Evolutionary conservation across 768 basidiomycete species (phyloP).

Genomic region (Xerocomus brunneocitrinus): DNA sequence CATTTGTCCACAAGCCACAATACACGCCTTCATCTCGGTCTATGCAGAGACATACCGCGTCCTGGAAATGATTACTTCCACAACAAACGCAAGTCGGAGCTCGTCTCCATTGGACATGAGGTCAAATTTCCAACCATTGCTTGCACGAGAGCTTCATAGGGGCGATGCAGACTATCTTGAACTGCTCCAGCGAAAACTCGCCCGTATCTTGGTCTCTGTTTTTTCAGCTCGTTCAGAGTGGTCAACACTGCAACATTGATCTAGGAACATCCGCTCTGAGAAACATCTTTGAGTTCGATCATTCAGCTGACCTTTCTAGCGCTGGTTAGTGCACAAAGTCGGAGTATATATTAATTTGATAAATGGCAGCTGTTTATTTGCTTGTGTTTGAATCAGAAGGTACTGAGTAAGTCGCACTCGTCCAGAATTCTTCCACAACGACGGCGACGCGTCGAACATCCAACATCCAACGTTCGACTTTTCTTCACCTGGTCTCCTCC

Average conservation of each 20-base stretch:
- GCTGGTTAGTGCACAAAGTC: conserved; percentile 91
- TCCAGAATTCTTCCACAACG: conserved; percentile 4
- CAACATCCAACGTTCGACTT: neutral
- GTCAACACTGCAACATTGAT: conserved; percentile 98
- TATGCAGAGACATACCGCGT: conserved; percentile 96
- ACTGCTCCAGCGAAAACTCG: conserved; percentile 75
- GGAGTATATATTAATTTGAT: conserved; percentile 44
- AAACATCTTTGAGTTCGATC: neutral
- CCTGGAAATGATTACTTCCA: conserved; percentile 66
- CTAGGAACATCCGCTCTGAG: conserved; percentile 37
- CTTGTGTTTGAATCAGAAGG: conserved; percentile 17
- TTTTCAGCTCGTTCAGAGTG: conserved; percentile 84
- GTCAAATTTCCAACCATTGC: conserved; percentile 97
- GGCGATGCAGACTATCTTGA: conserved; percentile 97
- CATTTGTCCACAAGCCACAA: conserved; percentile 94
- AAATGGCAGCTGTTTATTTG: conserved; percentile 2
- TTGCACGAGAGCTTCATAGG: conserved; percentile 99
- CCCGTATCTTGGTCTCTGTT: conserved; percentile 84
- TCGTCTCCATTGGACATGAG: conserved; percentile 17
- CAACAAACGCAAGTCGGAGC: too few species aligned
- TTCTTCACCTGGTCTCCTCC: neutral
- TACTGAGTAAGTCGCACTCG: conserved; percentile 9
- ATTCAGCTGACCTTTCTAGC: conserved; percentile 82
- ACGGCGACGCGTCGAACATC: conserved; percentile 6
- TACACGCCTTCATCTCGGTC: conserved; percentile 86